Percentiles rank a stretch among this genome's conserved stretches.
These are phyloP conservation scores for Xylaria venustula DNA, from an alignment of 495 filamentous ascomycete genomes.

Conservation along the genomic window DNA sequence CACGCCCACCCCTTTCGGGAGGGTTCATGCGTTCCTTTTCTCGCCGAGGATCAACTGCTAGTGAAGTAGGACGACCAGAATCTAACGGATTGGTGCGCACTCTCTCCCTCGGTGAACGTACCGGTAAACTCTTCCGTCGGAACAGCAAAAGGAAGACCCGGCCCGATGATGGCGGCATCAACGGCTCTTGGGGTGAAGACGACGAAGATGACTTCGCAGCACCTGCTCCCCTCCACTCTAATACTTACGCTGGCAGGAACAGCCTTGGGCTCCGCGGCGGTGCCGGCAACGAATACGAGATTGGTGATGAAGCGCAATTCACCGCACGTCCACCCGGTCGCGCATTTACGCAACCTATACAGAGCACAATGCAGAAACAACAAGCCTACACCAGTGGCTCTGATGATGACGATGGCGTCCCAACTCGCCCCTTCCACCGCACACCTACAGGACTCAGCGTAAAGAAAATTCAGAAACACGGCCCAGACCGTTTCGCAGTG, in stretches of 20 bases:
- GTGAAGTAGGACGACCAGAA: constrained; percentile 1
- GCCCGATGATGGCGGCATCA: constrained; percentile 49
- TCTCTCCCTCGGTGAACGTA: constrained; percentile 55
- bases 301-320: constrained; percentile 47
- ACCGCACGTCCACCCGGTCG: constrained; percentile 32
- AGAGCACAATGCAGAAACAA: constrained; percentile 17
- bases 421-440: constrained; percentile 60
- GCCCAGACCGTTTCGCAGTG: constrained; percentile 37
- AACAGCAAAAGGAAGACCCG: constrained; percentile 47
- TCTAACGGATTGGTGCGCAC: constrained; percentile 54
- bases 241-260: neutral
- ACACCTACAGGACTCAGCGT: constrained; percentile 67
- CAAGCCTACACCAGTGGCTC: constrained; percentile 1
- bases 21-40: constrained; percentile 39
- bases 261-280: constrained; percentile 36
- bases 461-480: constrained; percentile 51
- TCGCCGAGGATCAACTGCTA: constrained; percentile 30
- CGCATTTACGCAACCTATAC: constrained; percentile 22
- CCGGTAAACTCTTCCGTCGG: constrained; percentile 53
- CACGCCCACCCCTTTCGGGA: constrained; percentile 31
- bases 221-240: constrained; percentile 11
- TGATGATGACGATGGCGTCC: constrained; percentile 1
- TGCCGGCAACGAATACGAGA: constrained; percentile 32
- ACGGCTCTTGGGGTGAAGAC: constrained; percentile 47
- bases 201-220: constrained; percentile 35